Percentiles rank a stretch among this genome's conserved stretches.
phyloP scores from a whole-genome alignment of 1,139 yeast species.

The Wickerhamiella infanticola region DNA sequence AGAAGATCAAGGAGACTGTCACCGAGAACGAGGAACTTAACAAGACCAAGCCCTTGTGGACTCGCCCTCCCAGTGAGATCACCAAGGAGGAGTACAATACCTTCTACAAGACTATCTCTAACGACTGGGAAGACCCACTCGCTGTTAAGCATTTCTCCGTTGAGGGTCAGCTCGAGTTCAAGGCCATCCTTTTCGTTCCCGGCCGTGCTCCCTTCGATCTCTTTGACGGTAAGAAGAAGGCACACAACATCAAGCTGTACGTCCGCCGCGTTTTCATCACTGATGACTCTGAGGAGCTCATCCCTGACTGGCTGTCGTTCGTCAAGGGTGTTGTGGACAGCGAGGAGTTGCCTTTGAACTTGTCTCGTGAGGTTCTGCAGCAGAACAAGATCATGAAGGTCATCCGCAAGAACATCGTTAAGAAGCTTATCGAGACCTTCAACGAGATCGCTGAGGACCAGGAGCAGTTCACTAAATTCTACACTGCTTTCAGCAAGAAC shows the following conservation, averaged over 20 bases:
- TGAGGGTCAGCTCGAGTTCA: conserved; percentile 99
- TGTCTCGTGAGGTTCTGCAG: conserved; percentile 99
- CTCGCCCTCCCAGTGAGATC: conserved; percentile 96
- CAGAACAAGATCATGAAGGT: conserved; percentile 99
- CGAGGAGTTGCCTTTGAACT: conserved; percentile 98
- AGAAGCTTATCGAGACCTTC: conserved; percentile 97
- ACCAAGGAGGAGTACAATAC: conserved; percentile 98
- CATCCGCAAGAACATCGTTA: conserved; percentile 96
- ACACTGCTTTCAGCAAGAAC: conserved; percentile 96
- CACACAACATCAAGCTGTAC: conserved; percentile 95
- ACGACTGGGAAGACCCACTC: conserved; percentile 99
- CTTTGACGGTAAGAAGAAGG: conserved; percentile 96
- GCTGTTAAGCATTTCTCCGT: conserved; percentile 99
- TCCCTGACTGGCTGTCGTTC: conserved; percentile 97
- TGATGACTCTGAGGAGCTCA: conserved; percentile 97
- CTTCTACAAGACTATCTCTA: conserved; percentile 97
- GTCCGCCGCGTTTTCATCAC: conserved; percentile 99
- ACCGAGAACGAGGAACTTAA: conserved; percentile 92
- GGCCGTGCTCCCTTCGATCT: conserved; percentile 99
- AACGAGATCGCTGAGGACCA: conserved; percentile 98
- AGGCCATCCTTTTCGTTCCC: conserved; percentile 94
- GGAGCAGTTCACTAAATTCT: conserved; percentile 97
- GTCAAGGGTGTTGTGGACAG: conserved; percentile 99
- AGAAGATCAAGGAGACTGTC: conserved; percentile 75
- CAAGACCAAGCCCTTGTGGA: conserved; percentile 99